Evolutionary conservation across 2,329 filamentous ascomycete genomes (phyloP).

Genomic region (Plectosphaerella plurivora): DNA sequence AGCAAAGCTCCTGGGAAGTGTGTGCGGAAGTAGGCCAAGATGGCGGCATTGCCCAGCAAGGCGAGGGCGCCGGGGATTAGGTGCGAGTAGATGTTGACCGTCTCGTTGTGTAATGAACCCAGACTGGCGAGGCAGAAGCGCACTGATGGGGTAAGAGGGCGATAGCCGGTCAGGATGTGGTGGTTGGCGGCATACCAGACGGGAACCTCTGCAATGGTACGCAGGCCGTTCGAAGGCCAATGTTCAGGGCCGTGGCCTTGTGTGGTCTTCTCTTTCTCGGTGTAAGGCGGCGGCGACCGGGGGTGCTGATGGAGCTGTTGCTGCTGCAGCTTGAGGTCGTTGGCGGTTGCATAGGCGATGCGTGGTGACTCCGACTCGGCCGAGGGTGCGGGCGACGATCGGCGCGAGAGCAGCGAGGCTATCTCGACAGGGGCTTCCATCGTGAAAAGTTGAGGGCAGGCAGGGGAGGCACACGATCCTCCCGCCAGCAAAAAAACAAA

Average conservation of each 20-base stretch:
- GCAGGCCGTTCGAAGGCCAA: constrained; percentile 6
- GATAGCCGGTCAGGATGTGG: constrained; percentile 36
- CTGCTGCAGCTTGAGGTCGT: not conserved
- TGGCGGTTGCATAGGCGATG: not conserved
- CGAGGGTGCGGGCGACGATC: not conserved
- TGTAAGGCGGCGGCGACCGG: too few relatives aligned
- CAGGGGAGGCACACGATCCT: too few relatives aligned
- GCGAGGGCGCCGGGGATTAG: constrained; percentile 34
- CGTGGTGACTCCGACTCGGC: not conserved
- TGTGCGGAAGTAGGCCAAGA: constrained; percentile 16
- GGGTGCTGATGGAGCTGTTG: too few relatives aligned
- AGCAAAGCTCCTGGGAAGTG: constrained; percentile 25
- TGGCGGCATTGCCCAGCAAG: constrained; percentile 20
- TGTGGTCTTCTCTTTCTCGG: not conserved
- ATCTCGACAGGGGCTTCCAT: not conserved
- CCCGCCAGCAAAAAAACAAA: too few relatives aligned
- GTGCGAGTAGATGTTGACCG: constrained; percentile 27
- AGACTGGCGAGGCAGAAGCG: constrained; percentile 31
- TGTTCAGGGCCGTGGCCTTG: too few relatives aligned
- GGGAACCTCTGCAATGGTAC: constrained; percentile 27
- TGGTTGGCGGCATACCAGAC: constrained; percentile 37
- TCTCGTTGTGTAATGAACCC: constrained; percentile 29
- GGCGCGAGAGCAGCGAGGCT: not conserved
- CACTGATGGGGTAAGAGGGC: constrained; percentile 31
- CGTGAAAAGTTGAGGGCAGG: not conserved